Conservation (phyloP, 169 alveolate species). For the Theileria annulata region DNA sequence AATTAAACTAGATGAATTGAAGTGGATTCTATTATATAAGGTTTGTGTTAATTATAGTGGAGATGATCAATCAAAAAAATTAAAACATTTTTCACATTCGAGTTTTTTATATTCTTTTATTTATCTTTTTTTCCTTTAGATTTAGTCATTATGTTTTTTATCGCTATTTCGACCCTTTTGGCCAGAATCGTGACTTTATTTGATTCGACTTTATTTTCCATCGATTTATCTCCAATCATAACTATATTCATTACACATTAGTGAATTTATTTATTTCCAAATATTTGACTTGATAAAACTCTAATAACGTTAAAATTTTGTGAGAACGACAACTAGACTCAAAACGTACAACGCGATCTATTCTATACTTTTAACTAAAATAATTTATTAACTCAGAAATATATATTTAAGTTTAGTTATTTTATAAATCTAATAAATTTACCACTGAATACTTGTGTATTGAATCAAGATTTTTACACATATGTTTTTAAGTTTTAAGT, state of each 20-base stretch:
- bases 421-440: slow-evolving; percentile 2
- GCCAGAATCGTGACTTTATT: background rate
- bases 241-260: background rate
- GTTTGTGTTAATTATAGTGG: background rate
- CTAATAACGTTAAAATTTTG: background rate
- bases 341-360: background rate
- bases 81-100: background rate
- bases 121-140: background rate
- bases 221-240: background rate
- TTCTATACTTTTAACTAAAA: background rate
- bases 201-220: slow-evolving; percentile 1
- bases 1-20: background rate
- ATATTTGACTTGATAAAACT: background rate
- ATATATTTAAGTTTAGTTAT: slow-evolving; percentile 1
- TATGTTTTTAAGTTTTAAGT: background rate
- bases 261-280: background rate
- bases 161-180: background rate
- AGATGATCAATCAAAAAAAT: background rate
- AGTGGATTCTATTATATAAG: slow-evolving; percentile 1
- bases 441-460: background rate
- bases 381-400: background rate
- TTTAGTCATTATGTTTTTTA: background rate
- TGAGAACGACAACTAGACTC: background rate
- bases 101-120: background rate
- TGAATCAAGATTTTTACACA: background rate